Percentiles rank a stretch among this genome's conserved stretches.
These are phyloP conservation scores for Ceratobasidium sp. DNA, from an alignment of 1,284 basidiomycete genomes.

Conservation along the genomic window DNA sequence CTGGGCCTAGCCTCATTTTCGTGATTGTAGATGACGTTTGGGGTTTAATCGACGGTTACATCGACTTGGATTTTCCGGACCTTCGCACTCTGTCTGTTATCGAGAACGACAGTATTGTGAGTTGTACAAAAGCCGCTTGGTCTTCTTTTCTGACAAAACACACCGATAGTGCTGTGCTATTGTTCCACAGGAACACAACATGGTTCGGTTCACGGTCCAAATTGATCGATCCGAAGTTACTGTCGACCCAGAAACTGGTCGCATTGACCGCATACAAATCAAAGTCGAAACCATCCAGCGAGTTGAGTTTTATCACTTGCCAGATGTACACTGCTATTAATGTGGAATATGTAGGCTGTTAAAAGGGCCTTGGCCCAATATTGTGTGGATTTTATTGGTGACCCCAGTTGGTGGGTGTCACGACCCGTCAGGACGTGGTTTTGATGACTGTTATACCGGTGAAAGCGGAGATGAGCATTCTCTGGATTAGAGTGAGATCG, in stretches of 20 bases:
- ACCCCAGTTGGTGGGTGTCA: no score
- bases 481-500: no score
- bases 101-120: slow-evolving; percentile 34
- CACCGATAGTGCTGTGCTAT: not conserved
- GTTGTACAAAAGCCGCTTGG: not conserved
- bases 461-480: no score
- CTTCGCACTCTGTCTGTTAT: slow-evolving; percentile 56
- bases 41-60: slow-evolving; percentile 79
- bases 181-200: slow-evolving; percentile 24
- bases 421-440: no score
- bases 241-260: slow-evolving; percentile 5
- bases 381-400: no score
- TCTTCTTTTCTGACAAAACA: slow-evolving; percentile 52
- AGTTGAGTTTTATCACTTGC: slow-evolving; percentile 64
- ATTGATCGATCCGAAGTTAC: slow-evolving; percentile 49
- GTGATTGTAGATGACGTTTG: slow-evolving; percentile 70
- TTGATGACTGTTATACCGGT: no score
- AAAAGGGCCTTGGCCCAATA: no score
- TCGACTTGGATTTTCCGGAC: slow-evolving; percentile 84
- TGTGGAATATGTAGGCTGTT: no score
- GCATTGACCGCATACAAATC: slow-evolving; percentile 27
- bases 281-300: slow-evolving; percentile 48
- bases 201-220: slow-evolving; percentile 31
- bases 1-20: not conserved
- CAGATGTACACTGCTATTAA: no score